A percentile compares a stretch with the other conserved stretches of the same genome.
Evolutionary conservation across 2,329 filamentous ascomycete species (phyloP).

Genomic region (Thelonectria blattea): DNA sequence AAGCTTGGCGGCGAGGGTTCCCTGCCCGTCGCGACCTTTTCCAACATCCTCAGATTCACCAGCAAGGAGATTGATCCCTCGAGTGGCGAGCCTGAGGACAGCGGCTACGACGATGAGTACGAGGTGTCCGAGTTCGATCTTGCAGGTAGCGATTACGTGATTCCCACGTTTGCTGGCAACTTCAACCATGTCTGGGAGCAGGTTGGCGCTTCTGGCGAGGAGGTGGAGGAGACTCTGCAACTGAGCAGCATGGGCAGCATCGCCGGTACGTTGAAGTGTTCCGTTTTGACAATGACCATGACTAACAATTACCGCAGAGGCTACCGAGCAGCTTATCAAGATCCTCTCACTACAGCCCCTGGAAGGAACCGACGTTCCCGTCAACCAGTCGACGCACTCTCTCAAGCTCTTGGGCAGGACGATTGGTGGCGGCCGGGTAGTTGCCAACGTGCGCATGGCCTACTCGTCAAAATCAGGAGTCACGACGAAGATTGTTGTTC

Average conservation of each 20-base stretch:
- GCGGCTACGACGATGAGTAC: constrained; percentile 96
- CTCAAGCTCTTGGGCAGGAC: constrained; percentile 97
- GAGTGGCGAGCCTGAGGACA: constrained; percentile 89
- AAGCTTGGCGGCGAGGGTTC: constrained; percentile 76
- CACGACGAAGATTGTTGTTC: constrained; percentile 91
- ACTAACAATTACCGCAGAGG: constrained; percentile 64
- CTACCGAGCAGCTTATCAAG: constrained; percentile 88
- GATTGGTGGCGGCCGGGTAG: constrained; percentile 86
- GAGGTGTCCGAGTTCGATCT: constrained; percentile 94
- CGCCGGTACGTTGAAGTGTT: constrained; percentile 67
- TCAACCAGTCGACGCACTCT: constrained; percentile 89
- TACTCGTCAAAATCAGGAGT: constrained; percentile 92
- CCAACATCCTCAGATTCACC: constrained; percentile 94
- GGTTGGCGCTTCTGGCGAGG: constrained; percentile 84
- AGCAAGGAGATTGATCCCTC: constrained; percentile 97
- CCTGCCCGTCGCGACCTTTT: constrained; percentile 83
- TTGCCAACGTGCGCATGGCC: constrained; percentile 88
- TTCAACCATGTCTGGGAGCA: constrained; percentile 97
- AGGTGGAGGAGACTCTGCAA: constrained; percentile 89
- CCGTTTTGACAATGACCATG: not conserved
- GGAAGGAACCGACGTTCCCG: constrained; percentile 89
- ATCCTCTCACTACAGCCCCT: constrained; percentile 89
- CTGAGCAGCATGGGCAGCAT: constrained; percentile 90
- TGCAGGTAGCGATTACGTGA: constrained; percentile 88
- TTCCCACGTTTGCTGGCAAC: constrained; percentile 91